Evolutionary conservation across 2,329 filamentous ascomycete genomes (phyloP), one percentile per base, ranked within the genome.

Genomic region (Alternaria rosae): DNA sequence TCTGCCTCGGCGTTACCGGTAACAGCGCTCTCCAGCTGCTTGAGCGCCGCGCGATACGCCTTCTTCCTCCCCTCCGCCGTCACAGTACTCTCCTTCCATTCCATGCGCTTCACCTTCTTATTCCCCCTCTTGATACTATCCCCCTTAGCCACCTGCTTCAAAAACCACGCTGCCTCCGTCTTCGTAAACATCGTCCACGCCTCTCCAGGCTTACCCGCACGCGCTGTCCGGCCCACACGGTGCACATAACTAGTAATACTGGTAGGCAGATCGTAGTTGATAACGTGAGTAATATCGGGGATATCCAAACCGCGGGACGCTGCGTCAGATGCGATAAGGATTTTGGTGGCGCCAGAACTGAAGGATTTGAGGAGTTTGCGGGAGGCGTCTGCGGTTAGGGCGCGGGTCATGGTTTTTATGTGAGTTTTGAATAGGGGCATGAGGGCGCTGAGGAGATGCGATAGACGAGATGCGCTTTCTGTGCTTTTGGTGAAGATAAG

Each of bases 401-500:
- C 92, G 20, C 92, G 94, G 13, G 92, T 92, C 63, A 95, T 86
- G 0, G 90, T 92, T 61, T 88, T 88, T 56, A 92, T 86, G 43
- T 85, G 81, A 1, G 82, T 73, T 3, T 85, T 81, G 32, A 91
- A 81, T 0, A 83, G 77, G 1, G 89, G 88, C 17, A 87, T 84
- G 21, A 97, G 83, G 2, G 94, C 82, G 2, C 84, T 82, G 11
- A 98, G 84, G 0, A 98, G 88, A 20, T 92, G 91, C 1, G 91
- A 89, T n/a, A 98, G 86, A 61, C 95, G 91, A n/a, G 92, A 86
- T 1, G 94, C 92, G 17, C 90, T 88, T 77, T 97, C 93, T 76
- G 94, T 97, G 59, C 92, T 96, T 71, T 93, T 93, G 48, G 93
- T 94, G 77, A 98, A 98, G 67, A 98, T 89, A 35, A 98, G 85